A percentile compares a stretch with the other conserved stretches of the same genome.
Conservation (phyloP, 768 basidiomycete genomes). For the Macrolepiota fuliginosa region DNA sequence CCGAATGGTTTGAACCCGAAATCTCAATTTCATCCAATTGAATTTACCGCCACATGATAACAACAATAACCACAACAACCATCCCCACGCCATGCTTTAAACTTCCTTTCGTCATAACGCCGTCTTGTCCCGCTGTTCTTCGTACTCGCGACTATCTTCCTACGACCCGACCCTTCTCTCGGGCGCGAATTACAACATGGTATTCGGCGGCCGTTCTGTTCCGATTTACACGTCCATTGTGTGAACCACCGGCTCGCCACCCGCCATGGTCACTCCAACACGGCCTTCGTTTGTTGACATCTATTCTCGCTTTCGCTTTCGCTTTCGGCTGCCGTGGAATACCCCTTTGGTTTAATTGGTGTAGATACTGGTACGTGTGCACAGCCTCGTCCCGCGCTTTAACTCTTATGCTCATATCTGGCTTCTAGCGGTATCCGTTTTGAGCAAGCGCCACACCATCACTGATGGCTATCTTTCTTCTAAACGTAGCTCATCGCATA, state of each 20-base stretch:
- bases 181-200: background rate
- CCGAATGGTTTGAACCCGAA: background rate
- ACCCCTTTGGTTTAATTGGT: background rate
- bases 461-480: conserved; percentile 32
- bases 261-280: background rate
- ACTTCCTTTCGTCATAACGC: conserved; percentile 4
- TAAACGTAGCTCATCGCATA: conserved; percentile 7
- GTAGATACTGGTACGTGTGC: conserved; percentile 36
- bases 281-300: background rate
- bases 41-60: background rate
- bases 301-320: background rate
- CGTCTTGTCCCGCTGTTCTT: background rate
- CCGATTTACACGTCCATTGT: background rate
- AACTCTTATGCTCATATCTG: conserved; percentile 15
- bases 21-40: background rate
- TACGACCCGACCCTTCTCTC: background rate
- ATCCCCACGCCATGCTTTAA: background rate
- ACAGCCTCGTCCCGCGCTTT: background rate
- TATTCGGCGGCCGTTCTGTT: background rate
- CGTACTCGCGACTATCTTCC: background rate
- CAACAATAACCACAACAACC: background rate
- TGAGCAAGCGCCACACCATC: conserved; percentile 81
- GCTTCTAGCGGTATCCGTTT: conserved; percentile 78
- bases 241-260: background rate
- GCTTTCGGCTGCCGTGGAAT: background rate